These are phyloP conservation scores for Xerocomellus amylosporus DNA, from an alignment of 768 basidiomycete genomes.

Conservation along the genomic window DNA sequence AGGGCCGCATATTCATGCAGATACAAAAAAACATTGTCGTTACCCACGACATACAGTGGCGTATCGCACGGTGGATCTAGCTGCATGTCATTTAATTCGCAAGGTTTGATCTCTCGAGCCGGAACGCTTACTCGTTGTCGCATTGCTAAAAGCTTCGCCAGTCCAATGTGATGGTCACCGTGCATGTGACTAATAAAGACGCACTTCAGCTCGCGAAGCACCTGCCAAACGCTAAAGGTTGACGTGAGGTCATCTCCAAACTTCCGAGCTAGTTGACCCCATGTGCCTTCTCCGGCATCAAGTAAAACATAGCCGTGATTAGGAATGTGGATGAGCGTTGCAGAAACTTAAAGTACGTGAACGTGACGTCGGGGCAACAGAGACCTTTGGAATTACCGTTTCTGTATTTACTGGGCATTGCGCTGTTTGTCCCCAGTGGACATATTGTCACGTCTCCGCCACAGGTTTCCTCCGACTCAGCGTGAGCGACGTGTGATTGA, in stretches of 20 bases:
- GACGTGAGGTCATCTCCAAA: constrained; percentile 53
- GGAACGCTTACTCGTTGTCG: constrained; percentile 53
- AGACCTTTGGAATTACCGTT: constrained; percentile 56
- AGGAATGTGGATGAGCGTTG: constrained; percentile 76
- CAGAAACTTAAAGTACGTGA: constrained; percentile 51
- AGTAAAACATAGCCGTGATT: constrained; percentile 71
- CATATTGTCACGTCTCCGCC: constrained; percentile 70
- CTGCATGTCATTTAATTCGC: constrained; percentile 36
- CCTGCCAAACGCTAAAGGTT: constrained; percentile 46
- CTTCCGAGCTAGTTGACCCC: constrained; percentile 80
- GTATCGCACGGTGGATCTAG: constrained; percentile 57
- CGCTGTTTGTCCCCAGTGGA: constrained; percentile 87
- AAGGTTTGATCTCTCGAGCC: neutral
- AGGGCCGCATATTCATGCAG: constrained; percentile 71
- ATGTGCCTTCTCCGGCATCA: constrained; percentile 90
- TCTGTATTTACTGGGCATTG: constrained; percentile 79
- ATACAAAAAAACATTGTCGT: constrained; percentile 56
- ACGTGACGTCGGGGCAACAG: neutral
- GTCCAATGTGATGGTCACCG: constrained; percentile 88
- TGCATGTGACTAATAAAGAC: constrained; percentile 90
- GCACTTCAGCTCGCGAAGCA: constrained; percentile 69
- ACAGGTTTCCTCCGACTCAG: constrained; percentile 13
- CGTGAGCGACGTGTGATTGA: constrained; percentile 7
- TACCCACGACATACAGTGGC: constrained; percentile 70
- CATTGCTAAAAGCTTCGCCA: constrained; percentile 69